Base-by-base conservation (phyloP, 1,284 basidiomycete genomes). In the Malassezia slooffiae region DNA sequence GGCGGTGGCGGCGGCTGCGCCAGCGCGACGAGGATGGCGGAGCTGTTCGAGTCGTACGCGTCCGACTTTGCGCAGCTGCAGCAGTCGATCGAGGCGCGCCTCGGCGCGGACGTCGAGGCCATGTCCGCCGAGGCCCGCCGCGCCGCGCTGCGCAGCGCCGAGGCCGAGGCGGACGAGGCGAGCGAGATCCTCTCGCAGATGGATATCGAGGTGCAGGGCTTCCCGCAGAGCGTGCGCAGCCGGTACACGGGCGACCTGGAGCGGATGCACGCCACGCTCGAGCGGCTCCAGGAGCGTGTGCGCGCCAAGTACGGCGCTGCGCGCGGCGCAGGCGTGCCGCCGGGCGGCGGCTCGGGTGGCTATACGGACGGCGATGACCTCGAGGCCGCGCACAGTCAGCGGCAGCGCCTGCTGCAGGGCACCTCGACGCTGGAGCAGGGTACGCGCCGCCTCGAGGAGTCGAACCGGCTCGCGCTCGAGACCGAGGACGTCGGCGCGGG, bases 151-250 rank as follows among this genome's bases (percentile, higher is more conserved):
- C 76, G 90, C 53, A 75, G 85, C 50, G 84, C 87, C 16, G 85
- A 91, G 66, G 87, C 90, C 77, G 91, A 97, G 70, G 75, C 95
- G 3, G 93, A 97, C 65, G 93, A 99, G 72, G 91, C 90, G 0
- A 90, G 96, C 60, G 93, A 99, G 75, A 89, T 96, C 24, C 51
- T 65, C 9, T 87, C 86, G 26, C 93, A 99, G 78, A 96, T 99
- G 91, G 90, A 96, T 72, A 84, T 97, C 51, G 93, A 99, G 73
- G 82, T 93, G n/a, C 88, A 90, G 64, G 83, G 85, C 10, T 90
- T 96, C 70, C 89, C 90, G 0, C 81, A 85, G 61, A 57, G 60
- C 31, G 58, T 67, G 19, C 58, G 60, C 19, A 55, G 54, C 30
- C 48, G 58, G 31, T 69, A 52, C 31, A 21, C 44, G 3, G 51